Base-by-base conservation (phyloP, 192 early-diverging fungal genomes). In the Diversispora eburnea region DNA sequence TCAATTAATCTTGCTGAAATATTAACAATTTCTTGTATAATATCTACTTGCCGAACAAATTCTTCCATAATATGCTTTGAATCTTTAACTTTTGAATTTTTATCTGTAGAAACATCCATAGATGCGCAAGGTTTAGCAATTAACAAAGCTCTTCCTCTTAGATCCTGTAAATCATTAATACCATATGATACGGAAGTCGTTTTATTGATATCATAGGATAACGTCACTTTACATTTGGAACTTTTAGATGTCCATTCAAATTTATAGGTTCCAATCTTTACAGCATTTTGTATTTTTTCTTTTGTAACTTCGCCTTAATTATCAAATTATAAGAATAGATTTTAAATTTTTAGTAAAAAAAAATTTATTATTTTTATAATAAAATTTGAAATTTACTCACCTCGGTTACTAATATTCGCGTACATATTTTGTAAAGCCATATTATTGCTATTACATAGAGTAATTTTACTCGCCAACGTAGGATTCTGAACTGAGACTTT, bases 21-120 rank as follows among this genome's bases (percentile, higher is more conserved):
- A 56, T 41, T 39, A 8, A 75, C 39, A 41, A 75, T 75, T 22
- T 67, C 19, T 22, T 67, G 55, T 42, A 25, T 51, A 5, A 55
- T n/a, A 47, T 75, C 73, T 47, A 75, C 73, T 41, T 75, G 73
- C 41, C 8, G 43, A 15, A 75, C 73, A 58, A 75, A 75, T 42
- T 66, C 43, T 9, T 42, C 55, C 33, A 57, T 70, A 15, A 65
- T 45, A 51, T 47, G 3, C 13, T 64, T 51, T 39, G 19, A 39
- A 9, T 45, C 64, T 39, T 55, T 33, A 33, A 33, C 25, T 33
- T 33, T 0, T 33, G 25, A 33, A 33, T 33, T 33, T 17, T 65
- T 45, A 15, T 39, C 41, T 20, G 10, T 51, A 54, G 33, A n/a
- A 45, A 8, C 3, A 8, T 57, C 5, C 17, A 43, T 58, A 4